These are phyloP conservation scores for Diplodia scrobiculata DNA, from an alignment of 2,329 filamentous ascomycete genomes.

Conservation along the genomic window DNA sequence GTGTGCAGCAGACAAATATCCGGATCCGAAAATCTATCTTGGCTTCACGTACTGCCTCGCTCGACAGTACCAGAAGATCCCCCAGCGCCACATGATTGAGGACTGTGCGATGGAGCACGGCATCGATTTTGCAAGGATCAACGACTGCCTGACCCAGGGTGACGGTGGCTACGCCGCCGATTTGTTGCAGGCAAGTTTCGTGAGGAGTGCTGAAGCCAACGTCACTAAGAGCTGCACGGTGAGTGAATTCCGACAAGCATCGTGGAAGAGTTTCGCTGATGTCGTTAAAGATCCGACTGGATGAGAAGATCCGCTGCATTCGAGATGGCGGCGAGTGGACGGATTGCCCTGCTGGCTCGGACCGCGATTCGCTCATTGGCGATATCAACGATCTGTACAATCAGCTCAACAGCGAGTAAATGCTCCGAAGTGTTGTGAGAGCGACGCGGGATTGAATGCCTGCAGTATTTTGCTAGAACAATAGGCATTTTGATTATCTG, in stretches of 20 bases:
- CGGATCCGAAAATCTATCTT: slow-evolving; percentile 81
- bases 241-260: background rate
- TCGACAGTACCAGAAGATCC: slow-evolving; percentile 74
- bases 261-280: background rate
- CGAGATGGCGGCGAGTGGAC: slow-evolving; percentile 77
- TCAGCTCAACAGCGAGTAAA: slow-evolving; percentile 25
- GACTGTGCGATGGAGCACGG: slow-evolving; percentile 90
- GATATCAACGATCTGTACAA: slow-evolving; percentile 72
- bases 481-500: background rate
- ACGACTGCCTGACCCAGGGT: slow-evolving; percentile 77
- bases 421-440: background rate
- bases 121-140: slow-evolving; percentile 77
- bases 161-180: slow-evolving; percentile 70
- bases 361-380: slow-evolving; percentile 71
- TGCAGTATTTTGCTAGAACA: background rate
- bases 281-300: slow-evolving; percentile 55
- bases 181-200: slow-evolving; percentile 68
- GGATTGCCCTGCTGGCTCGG: slow-evolving; percentile 70
- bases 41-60: slow-evolving; percentile 92
- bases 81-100: slow-evolving; percentile 74
- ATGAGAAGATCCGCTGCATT: slow-evolving; percentile 80
- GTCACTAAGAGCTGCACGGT: slow-evolving; percentile 52
- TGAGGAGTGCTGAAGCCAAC: slow-evolving; percentile 58
- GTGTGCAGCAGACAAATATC: slow-evolving; percentile 66
- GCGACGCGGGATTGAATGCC: background rate